A percentile compares a stretch with the other conserved stretches of the same genome.
Evolutionary conservation across 2,329 filamentous ascomycete species (phyloP).

Genomic region (Aspergillus novoparasiticus): DNA sequence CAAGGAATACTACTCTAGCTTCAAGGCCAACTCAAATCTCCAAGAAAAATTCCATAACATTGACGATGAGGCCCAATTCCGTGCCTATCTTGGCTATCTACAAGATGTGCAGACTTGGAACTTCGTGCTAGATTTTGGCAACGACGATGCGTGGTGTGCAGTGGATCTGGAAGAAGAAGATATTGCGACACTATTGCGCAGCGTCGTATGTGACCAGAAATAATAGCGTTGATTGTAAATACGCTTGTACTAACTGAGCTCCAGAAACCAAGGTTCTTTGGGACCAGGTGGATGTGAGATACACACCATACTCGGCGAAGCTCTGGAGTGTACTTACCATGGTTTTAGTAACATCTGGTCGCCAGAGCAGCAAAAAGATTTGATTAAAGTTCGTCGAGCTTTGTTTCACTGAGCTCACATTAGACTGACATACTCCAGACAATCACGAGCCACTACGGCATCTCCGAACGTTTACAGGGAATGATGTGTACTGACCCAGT

Average conservation of each 20-base stretch:
- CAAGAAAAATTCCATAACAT: constrained; percentile 39
- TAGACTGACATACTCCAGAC: constrained; percentile 25
- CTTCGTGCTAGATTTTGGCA: constrained; percentile 49
- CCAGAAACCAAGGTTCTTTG: constrained; percentile 51
- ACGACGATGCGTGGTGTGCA: constrained; percentile 45
- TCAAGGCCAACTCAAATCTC: constrained; percentile 23
- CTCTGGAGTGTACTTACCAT: constrained; percentile 11
- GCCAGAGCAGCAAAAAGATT: constrained; percentile 60
- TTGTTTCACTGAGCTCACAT: not conserved
- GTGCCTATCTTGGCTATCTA: constrained; percentile 30
- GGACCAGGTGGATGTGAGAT: constrained; percentile 71
- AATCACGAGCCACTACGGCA: constrained; percentile 65
- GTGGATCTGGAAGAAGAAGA: constrained; percentile 40
- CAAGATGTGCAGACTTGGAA: constrained; percentile 36
- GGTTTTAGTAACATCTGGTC: constrained; percentile 67
- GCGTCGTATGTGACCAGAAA: constrained; percentile 29
- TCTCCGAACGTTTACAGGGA: constrained; percentile 66
- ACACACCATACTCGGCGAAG: not conserved
- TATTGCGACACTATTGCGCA: constrained; percentile 35
- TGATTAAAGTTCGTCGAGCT: constrained; percentile 48
- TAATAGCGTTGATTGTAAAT: not conserved
- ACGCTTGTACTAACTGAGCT: not conserved
- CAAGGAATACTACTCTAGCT: constrained; percentile 36
- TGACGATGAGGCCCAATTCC: constrained; percentile 38
- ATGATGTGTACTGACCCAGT: constrained; percentile 64